phyloP scores from a whole-genome alignment of 352 stramenopile species.

The Peronospora belbahrii region DNA sequence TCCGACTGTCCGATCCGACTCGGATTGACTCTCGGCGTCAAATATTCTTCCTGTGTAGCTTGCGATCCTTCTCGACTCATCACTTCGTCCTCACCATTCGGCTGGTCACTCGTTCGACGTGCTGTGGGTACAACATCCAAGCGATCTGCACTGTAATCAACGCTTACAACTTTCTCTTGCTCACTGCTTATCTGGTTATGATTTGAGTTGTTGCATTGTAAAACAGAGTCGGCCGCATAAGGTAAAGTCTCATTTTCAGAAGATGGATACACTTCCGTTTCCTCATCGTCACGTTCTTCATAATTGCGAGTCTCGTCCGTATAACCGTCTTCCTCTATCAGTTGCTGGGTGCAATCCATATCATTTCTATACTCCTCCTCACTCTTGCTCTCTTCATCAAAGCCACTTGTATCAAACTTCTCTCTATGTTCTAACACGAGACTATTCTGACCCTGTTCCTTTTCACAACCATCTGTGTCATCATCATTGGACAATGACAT shows the following conservation, averaged over 20 bases:
- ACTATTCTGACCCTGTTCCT: background rate
- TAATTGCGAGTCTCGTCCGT: slow-evolving; percentile 8
- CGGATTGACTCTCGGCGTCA: slow-evolving; percentile 21
- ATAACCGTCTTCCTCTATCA: slow-evolving; percentile 33
- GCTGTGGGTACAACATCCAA: background rate
- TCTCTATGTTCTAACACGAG: slow-evolving; percentile 1
- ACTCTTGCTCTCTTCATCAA: slow-evolving; percentile 12
- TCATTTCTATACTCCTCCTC: slow-evolving; percentile 22
- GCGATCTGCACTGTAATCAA: background rate
- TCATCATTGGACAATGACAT: background rate
- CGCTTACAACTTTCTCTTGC: background rate
- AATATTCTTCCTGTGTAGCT: slow-evolving; percentile 18
- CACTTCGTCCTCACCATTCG: slow-evolving; percentile 13
- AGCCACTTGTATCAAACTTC: slow-evolving; percentile 6
- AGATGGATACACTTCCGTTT: slow-evolving; percentile 12
- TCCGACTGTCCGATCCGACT: background rate
- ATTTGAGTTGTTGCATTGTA: slow-evolving; percentile 7
- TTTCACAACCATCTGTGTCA: background rate
- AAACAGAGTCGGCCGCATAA: slow-evolving; percentile 8
- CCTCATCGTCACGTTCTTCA: slow-evolving; percentile 8
- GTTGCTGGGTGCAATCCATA: slow-evolving; percentile 36
- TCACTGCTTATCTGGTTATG: slow-evolving; percentile 1
- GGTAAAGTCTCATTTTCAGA: slow-evolving; percentile 23
- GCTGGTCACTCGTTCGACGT: slow-evolving; percentile 1
- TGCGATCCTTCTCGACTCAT: slow-evolving; percentile 21